Evolutionary conservation across 371 early-diverging fungal genomes (phyloP).

Genomic region (Actinomucor elegans): DNA sequence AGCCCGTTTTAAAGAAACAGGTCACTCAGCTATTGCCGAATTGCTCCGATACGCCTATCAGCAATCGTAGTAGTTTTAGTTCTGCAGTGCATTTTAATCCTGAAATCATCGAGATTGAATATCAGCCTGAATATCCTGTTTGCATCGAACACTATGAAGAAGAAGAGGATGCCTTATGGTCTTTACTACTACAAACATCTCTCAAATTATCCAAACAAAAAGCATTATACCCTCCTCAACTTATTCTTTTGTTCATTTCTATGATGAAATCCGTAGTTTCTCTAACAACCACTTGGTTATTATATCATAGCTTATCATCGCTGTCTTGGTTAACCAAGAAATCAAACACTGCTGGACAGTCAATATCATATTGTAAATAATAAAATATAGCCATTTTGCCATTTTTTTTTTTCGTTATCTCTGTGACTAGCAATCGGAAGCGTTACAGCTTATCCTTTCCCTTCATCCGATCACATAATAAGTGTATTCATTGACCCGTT

Average conservation of each 20-base stretch:
- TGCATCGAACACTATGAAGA: conserved; percentile 12
- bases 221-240: conserved; percentile 3
- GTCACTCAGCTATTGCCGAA: conserved; percentile 19
- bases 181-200: conserved; percentile 7
- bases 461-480: conserved; percentile 1
- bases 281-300: conserved; percentile 21
- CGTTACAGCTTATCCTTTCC: conserved; percentile 3
- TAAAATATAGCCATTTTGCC: background rate
- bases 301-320: conserved; percentile 21
- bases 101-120: conserved; percentile 31
- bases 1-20: conserved; percentile 33
- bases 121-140: conserved; percentile 30
- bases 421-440: conserved; percentile 15
- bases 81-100: conserved; percentile 31
- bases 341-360: conserved; percentile 16
- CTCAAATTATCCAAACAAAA: conserved; percentile 8
- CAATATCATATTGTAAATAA: conserved; percentile 7
- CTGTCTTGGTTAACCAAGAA: conserved; percentile 17
- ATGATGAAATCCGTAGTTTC: conserved; percentile 22
- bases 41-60: conserved; percentile 20
- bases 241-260: conserved; percentile 7
- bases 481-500: background rate
- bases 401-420: conserved; percentile 10
- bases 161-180: conserved; percentile 13
- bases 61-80: conserved; percentile 12